Evolutionary conservation across 1,284 basidiomycete genomes (phyloP), one percentile per base, ranked within the genome.

Genomic region (Phellopilus nigrolimitatus): DNA sequence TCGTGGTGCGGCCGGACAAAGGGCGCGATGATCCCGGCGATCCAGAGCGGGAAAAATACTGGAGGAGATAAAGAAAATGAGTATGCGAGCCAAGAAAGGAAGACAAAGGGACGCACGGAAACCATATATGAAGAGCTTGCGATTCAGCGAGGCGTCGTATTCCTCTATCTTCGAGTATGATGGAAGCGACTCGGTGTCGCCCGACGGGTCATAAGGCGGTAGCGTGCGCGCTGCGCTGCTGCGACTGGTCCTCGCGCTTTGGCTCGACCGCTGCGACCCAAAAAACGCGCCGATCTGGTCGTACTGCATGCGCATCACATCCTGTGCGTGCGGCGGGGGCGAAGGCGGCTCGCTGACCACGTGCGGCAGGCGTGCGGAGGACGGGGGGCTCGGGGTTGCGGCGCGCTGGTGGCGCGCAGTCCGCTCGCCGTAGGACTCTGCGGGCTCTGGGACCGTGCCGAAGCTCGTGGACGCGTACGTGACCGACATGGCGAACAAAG

Each of bases 1-100:
- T 55, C 49, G 15, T 33, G 41, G 12, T 21, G 27, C 3, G 53
- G 42, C 30, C 43, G 46, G 10, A 55, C 45, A 31, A 55, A 55
- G 12, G 53, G 53, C n/a, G 48, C 53, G 33, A 47, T 44, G 10
- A 51, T 47, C 13, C 53, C 53, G 30, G 51, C 37, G 5, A 55
- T 51, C 53, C 53, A 55, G n/a, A 55, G 28, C 1, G 53, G 53
- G 38, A 55, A 55, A 37, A 55, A 55, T n/a, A 55, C 53, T 55
- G 15, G 8, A 34, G n/a, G 22, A 39, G 2, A 38, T 43, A 28
- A 30, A 17, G 13, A 27, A 8, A 42, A 39, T 36, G 13, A 40
- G 12, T 5, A 17, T 8, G 37, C 19, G 3, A n/a, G 31, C 31
- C 34, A 27, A 37, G 24, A 12, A 40, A 28, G n/a, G n/a, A n/a